phyloP scores from a whole-genome alignment of 148 eudicot species.

The Rhododendron molle region DNA sequence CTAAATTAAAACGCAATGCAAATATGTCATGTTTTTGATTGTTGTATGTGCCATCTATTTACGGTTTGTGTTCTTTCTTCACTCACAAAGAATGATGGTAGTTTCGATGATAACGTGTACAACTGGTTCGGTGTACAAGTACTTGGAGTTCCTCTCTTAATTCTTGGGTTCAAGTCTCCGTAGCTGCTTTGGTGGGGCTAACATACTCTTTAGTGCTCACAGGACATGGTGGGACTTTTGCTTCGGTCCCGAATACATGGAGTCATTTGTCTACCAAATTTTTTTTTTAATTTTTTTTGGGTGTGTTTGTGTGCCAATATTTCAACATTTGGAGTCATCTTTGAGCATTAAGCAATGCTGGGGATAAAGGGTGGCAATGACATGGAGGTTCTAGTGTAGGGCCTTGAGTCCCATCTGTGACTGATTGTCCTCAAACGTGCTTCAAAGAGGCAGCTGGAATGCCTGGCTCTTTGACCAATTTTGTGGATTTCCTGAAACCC shows the following conservation, averaged over 20 bases:
- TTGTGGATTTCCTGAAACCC: not conserved
- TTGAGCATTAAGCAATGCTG: not conserved
- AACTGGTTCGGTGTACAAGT: not conserved
- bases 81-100: not conserved
- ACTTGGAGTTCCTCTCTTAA: not conserved
- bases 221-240: not conserved
- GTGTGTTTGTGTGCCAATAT: not conserved
- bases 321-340: not conserved
- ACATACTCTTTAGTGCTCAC: not conserved
- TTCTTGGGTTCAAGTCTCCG: not conserved
- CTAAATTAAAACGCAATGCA: not conserved
- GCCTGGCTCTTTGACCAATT: not conserved
- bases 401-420: not conserved
- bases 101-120: not conserved
- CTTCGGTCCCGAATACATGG: not conserved
- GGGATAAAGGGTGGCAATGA: not conserved
- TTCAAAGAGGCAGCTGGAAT: conserved; percentile 6
- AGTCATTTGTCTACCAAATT: not conserved
- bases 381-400: not conserved
- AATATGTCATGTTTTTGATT: not conserved
- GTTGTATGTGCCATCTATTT: not conserved
- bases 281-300: too few species aligned
- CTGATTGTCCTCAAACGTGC: conserved; percentile 3
- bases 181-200: not conserved
- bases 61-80: not conserved